These are phyloP conservation scores for Trifolium pratense DNA, from an alignment of 306 rosid species.

Conservation along the genomic window DNA sequence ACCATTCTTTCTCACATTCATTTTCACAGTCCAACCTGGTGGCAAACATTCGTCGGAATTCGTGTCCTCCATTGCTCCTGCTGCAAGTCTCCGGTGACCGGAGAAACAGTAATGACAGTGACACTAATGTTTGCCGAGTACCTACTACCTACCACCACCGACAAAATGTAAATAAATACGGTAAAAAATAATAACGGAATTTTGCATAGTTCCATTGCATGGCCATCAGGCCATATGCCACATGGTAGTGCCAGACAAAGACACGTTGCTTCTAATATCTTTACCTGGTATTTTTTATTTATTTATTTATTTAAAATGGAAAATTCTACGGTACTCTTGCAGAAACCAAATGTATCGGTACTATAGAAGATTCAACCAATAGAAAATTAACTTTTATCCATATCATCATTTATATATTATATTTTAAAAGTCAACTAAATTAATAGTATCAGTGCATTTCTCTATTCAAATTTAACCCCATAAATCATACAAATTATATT, in stretches of 20 bases:
- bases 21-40: conserved; percentile 70
- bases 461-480: too few relatives aligned
- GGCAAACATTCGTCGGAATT: conserved; percentile 62
- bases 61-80: conserved; percentile 56
- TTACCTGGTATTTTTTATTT: background rate
- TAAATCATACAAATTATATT: too few relatives aligned
- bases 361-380: too few relatives aligned
- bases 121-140: background rate
- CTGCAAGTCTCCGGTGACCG: conserved; percentile 25
- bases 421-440: too few relatives aligned
- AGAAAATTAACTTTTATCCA: too few relatives aligned
- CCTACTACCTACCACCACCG: background rate
- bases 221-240: background rate
- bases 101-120: background rate
- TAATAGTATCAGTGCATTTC: too few relatives aligned
- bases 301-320: too few relatives aligned
- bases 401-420: too few relatives aligned
- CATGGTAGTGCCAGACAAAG: background rate
- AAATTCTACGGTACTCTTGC: too few relatives aligned
- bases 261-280: background rate
- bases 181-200: background rate
- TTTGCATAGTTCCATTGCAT: background rate
- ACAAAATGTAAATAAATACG: too few relatives aligned
- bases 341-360: too few relatives aligned
- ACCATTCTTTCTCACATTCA: conserved; percentile 64